Percentiles rank a stretch among this genome's conserved stretches.
These are phyloP conservation scores for Pyrus communis DNA, from an alignment of 306 rosid species.

Conservation along the genomic window DNA sequence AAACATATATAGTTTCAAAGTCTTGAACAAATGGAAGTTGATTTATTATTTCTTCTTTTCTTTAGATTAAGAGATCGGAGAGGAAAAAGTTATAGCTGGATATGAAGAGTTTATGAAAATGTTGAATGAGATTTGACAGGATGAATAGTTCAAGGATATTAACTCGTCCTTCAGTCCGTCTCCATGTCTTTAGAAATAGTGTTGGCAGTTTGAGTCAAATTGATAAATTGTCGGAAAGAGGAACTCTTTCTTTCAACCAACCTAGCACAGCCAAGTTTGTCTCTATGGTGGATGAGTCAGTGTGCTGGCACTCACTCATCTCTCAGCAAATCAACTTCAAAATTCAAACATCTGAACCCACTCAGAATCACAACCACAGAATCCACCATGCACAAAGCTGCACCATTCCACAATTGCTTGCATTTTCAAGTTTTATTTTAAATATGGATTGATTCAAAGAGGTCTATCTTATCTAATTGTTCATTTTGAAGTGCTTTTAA, in stretches of 20 bases:
- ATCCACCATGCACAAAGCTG: not conserved
- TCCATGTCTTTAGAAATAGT: slow-evolving; percentile 18
- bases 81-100: not conserved
- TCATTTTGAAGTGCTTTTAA: too few relatives aligned
- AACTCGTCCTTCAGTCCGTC: slow-evolving; percentile 10
- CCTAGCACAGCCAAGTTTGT: slow-evolving; percentile 35
- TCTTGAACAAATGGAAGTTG: not conserved
- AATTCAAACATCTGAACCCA: slow-evolving; percentile 9
- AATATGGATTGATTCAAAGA: not conserved
- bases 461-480: not conserved
- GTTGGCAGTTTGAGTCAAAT: slow-evolving; percentile 24
- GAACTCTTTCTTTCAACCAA: slow-evolving; percentile 30
- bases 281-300: slow-evolving; percentile 59
- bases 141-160: slow-evolving; percentile 6
- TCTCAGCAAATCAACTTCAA: slow-evolving; percentile 5
- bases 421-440: too few relatives aligned
- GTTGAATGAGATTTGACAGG: slow-evolving; percentile 6
- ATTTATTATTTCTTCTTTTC: not conserved
- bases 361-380: slow-evolving; percentile 13
- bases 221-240: slow-evolving; percentile 13
- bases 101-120: not conserved
- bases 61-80: not conserved
- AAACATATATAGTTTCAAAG: not conserved
- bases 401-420: not conserved
- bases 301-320: slow-evolving; percentile 42